Percentiles rank a stretch among this genome's conserved stretches.
Evolutionary conservation across 2,329 filamentous ascomycete genomes (phyloP).

Genomic region (Trichoderma breve): DNA sequence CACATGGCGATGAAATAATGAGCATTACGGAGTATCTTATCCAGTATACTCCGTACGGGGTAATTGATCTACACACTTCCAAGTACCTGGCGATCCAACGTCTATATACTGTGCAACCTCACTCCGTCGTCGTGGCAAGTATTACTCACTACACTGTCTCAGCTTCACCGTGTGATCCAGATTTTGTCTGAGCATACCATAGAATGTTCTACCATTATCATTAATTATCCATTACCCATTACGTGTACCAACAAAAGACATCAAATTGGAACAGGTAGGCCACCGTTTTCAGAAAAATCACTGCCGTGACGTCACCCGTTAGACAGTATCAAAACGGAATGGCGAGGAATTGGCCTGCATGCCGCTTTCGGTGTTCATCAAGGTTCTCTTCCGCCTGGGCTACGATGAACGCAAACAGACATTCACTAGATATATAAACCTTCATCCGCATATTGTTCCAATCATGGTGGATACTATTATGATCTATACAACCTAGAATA

Average conservation of each 20-base stretch:
- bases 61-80: not conserved
- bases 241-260: not conserved
- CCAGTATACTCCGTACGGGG: not conserved
- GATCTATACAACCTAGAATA: constrained; percentile 6
- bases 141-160: not conserved
- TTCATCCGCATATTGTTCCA: not conserved
- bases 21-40: not conserved
- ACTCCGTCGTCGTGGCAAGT: not conserved
- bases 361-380: not conserved
- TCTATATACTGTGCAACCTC: not conserved
- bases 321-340: not conserved
- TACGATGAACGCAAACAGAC: not conserved
- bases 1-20: not conserved
- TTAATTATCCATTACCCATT: not conserved
- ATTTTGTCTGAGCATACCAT: not conserved
- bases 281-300: not conserved
- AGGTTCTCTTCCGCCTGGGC: not conserved
- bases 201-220: not conserved
- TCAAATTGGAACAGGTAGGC: not conserved
- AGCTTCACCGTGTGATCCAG: not conserved
- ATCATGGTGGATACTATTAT: not conserved
- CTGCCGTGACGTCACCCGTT: not conserved
- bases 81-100: not conserved
- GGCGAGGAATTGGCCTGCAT: not conserved
- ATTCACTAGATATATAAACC: not conserved